Conservation (phyloP, 257 asterid species). For the Solanum lycopersicoides region DNA sequence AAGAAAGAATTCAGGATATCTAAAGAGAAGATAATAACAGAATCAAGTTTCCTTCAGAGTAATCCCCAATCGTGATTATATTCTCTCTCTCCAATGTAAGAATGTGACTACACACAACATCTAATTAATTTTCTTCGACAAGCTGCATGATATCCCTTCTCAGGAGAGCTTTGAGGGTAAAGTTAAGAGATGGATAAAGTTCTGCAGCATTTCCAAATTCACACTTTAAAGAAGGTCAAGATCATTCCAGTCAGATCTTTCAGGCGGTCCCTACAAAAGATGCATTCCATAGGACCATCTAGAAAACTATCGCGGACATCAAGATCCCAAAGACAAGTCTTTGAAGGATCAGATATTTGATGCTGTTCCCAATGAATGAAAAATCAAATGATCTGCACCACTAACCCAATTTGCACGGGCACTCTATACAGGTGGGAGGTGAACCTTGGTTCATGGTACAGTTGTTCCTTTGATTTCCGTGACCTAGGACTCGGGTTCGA, state of each 20-base stretch:
- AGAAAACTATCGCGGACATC: neutral
- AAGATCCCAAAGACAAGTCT: neutral
- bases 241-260: neutral
- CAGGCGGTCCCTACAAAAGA: neutral
- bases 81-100: neutral
- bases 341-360: neutral
- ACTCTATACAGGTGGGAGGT: neutral
- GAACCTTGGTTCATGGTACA: neutral
- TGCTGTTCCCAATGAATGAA: neutral
- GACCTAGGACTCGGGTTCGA: neutral
- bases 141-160: neutral
- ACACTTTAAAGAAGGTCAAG: neutral
- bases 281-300: neutral
- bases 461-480: neutral
- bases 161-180: neutral
- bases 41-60: neutral
- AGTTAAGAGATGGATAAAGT: neutral
- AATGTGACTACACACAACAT: neutral
- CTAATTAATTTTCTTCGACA: neutral
- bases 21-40: neutral
- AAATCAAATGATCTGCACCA: neutral
- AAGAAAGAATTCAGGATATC: neutral
- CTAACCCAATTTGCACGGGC: neutral
- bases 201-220: neutral
- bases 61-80: neutral